Conservation (phyloP, 139 green algal species). For the Picochlorum sp. region DNA sequence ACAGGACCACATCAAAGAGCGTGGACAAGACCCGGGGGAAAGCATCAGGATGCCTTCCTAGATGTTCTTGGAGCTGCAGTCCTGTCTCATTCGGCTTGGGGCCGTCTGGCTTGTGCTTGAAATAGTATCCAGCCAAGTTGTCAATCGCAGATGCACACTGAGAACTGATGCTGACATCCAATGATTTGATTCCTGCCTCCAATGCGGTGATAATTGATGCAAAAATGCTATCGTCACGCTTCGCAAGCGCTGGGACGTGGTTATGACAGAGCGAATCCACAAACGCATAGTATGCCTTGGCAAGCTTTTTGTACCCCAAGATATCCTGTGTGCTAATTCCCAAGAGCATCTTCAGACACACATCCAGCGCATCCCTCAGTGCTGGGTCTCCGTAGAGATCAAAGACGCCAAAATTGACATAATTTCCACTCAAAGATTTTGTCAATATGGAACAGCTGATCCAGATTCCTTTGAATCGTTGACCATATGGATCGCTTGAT, state of each 20-base stretch:
- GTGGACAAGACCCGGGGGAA: slow-evolving; percentile 62
- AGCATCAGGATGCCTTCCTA: slow-evolving; percentile 47
- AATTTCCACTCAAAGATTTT: slow-evolving; percentile 82
- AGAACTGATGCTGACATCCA: slow-evolving; percentile 69
- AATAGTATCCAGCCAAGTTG: slow-evolving; percentile 82
- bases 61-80: slow-evolving; percentile 48
- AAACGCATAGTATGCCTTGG: slow-evolving; percentile 77
- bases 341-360: slow-evolving; percentile 80
- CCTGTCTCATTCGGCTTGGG: slow-evolving; percentile 31
- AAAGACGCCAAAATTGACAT: slow-evolving; percentile 99
- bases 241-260: slow-evolving; percentile 51
- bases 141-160: slow-evolving; percentile 84
- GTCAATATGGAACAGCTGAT: slow-evolving; percentile 74
- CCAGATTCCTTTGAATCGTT: slow-evolving; percentile 94
- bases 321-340: slow-evolving; percentile 49
- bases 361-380: slow-evolving; percentile 82
- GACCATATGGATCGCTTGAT: slow-evolving; percentile 49
- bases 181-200: slow-evolving; percentile 71
- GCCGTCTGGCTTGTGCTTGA: slow-evolving; percentile 43
- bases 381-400: slow-evolving; percentile 93
- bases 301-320: slow-evolving; percentile 76
- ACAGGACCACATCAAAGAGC: slow-evolving; percentile 95
- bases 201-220: slow-evolving; percentile 70
- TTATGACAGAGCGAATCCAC: slow-evolving; percentile 82
- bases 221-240: slow-evolving; percentile 74